A percentile compares a stretch with the other conserved stretches of the same genome.
These are phyloP conservation scores for Verruconis gallopava DNA, from an alignment of 2,329 filamentous ascomycete species.

Conservation along the genomic window DNA sequence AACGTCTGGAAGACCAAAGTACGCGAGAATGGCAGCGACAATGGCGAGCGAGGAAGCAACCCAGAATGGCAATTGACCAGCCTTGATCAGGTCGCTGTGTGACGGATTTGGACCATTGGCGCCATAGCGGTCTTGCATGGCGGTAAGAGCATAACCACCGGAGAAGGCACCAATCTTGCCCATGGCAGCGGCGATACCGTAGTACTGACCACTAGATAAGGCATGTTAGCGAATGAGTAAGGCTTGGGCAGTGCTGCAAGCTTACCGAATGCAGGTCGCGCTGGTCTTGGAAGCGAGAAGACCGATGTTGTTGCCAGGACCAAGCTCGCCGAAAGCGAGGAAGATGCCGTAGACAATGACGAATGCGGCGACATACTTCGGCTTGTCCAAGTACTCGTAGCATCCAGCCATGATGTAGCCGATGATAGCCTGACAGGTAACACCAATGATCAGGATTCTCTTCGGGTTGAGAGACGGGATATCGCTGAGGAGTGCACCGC, in stretches of 20 bases:
- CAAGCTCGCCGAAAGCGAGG: slow-evolving; percentile 63
- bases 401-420: slow-evolving; percentile 79
- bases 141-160: slow-evolving; percentile 69
- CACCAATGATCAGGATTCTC: slow-evolving; percentile 57
- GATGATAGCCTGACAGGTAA: slow-evolving; percentile 59
- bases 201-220: slow-evolving; percentile 51
- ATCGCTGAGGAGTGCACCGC: slow-evolving; percentile 67
- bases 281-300: slow-evolving; percentile 77
- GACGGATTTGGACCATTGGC: neutral
- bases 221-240: slow-evolving; percentile 3
- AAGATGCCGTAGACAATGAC: slow-evolving; percentile 72
- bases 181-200: slow-evolving; percentile 56
- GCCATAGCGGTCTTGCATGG: slow-evolving; percentile 32
- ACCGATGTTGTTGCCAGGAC: slow-evolving; percentile 85
- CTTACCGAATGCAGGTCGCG: slow-evolving; percentile 60
- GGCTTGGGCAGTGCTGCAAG: neutral
- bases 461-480: slow-evolving; percentile 56
- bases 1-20: slow-evolving; percentile 62
- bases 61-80: slow-evolving; percentile 79
- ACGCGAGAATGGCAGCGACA: slow-evolving; percentile 54
- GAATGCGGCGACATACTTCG: slow-evolving; percentile 58
- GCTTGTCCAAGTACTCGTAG: slow-evolving; percentile 56
- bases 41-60: slow-evolving; percentile 68
- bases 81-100: slow-evolving; percentile 13
- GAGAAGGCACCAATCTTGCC: slow-evolving; percentile 77